Percentiles rank a stretch among this genome's conserved stretches.
Evolutionary conservation across 78 protist genomes (phyloP).

Genomic region (Trichosphaerium sp.): DNA sequence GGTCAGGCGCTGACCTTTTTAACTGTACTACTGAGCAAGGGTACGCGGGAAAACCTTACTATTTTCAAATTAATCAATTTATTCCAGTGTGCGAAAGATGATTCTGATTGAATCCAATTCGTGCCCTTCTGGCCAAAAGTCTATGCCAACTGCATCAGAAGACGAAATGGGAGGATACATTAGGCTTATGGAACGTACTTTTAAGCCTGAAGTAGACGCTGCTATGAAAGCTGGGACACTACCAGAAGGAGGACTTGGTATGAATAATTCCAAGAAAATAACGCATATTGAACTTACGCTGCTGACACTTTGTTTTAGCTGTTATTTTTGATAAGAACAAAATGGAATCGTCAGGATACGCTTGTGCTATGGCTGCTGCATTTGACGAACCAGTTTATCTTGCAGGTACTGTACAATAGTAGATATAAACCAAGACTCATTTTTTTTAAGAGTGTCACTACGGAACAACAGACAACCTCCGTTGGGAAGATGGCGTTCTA

Average conservation of each 20-base stretch:
- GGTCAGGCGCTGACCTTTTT: conserved; percentile 50
- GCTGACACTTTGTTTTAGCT: too few species aligned
- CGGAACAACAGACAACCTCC: background rate
- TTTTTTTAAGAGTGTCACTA: conserved; percentile 17
- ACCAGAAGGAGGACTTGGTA: too few species aligned
- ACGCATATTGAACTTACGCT: too few species aligned
- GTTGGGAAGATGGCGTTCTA: background rate
- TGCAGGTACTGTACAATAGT: too few species aligned
- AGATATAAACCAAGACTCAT: too few species aligned
- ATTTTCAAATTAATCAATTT: background rate
- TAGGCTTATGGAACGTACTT: too few species aligned
- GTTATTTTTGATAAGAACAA: conserved; percentile 51
- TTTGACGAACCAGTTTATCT: conserved; percentile 11
- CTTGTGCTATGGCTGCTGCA: conserved; percentile 17
- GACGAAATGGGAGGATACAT: background rate
- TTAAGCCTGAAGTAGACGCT: too few species aligned
- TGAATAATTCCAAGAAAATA: too few species aligned
- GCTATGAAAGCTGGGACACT: too few species aligned
- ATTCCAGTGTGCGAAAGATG: conserved; percentile 3
- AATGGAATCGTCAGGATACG: conserved; percentile 51
- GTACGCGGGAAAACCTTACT: conserved; percentile 8
- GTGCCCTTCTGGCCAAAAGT: conserved; percentile 52
- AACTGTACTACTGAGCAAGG: conserved; percentile 4
- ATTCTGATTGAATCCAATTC: conserved; percentile 50
- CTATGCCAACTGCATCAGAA: conserved; percentile 22